These are phyloP conservation scores for Salix koriyanagi DNA, from an alignment of 345 rosid species.

Conservation along the genomic window DNA sequence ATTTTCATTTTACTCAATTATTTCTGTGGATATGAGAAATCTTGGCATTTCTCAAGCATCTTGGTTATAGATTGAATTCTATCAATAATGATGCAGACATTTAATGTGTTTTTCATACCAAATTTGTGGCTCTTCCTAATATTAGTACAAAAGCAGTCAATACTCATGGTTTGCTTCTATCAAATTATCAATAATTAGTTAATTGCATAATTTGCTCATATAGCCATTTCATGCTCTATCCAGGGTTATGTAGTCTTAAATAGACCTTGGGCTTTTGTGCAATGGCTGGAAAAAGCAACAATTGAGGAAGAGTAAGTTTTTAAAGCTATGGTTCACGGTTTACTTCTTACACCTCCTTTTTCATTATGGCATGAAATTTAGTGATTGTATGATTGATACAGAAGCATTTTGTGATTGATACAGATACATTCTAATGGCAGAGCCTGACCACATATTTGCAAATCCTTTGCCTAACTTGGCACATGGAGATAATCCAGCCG, in stretches of 20 bases:
- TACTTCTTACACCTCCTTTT: background rate
- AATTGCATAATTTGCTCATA: background rate
- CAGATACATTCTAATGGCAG: slow-evolving; percentile 90
- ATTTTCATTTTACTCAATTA: background rate
- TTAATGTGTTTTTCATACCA: background rate
- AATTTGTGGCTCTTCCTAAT: background rate
- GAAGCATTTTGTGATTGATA: slow-evolving; percentile 33
- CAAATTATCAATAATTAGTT: background rate
- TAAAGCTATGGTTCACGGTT: background rate
- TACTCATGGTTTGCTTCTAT: background rate
- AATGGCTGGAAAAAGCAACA: slow-evolving; percentile 86
- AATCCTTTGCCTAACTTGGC: slow-evolving; percentile 83
- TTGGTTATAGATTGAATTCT: background rate
- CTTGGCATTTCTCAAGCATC: background rate
- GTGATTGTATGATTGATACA: slow-evolving; percentile 34
- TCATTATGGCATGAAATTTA: slow-evolving; percentile 9
- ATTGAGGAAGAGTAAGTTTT: slow-evolving; percentile 84
- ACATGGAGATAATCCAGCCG: slow-evolving; percentile 64
- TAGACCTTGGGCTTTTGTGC: slow-evolving; percentile 98
- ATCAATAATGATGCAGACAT: background rate
- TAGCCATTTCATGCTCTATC: slow-evolving; percentile 8
- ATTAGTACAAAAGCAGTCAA: background rate
- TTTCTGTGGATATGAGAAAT: background rate
- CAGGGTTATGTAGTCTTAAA: slow-evolving; percentile 96
- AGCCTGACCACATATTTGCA: slow-evolving; percentile 86